These are phyloP conservation scores for Beauveria caledonica DNA, from an alignment of 2,329 filamentous ascomycete species.

Conservation along the genomic window DNA sequence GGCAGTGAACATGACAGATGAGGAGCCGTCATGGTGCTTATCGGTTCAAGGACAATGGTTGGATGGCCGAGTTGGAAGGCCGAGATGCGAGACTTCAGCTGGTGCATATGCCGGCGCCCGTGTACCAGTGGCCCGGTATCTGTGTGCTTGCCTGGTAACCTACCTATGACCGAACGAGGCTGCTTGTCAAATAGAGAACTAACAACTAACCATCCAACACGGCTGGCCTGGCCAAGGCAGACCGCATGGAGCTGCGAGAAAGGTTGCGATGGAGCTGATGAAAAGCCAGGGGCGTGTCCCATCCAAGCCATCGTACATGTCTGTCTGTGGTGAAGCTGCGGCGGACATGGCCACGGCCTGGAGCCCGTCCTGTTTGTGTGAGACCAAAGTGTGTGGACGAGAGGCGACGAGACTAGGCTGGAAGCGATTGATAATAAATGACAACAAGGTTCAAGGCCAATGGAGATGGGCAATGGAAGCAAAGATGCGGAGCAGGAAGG, in stretches of 20 bases:
- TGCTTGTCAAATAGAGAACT: background rate
- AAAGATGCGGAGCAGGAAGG: conserved; percentile 3
- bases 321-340: background rate
- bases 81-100: background rate
- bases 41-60: background rate
- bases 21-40: background rate
- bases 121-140: background rate
- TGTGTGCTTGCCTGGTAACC: background rate
- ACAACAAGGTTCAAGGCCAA: background rate
- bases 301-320: no score
- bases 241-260: background rate
- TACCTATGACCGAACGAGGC: background rate
- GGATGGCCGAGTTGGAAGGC: no score
- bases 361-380: background rate
- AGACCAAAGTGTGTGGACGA: background rate
- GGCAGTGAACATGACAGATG: background rate
- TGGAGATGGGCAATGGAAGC: background rate
- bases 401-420: background rate
- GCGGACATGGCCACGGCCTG: background rate
- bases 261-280: background rate
- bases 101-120: background rate
- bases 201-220: background rate
- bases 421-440: conserved; percentile 8
- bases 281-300: background rate
- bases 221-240: background rate